Evolutionary conservation across 495 filamentous ascomycete species (phyloP).

Genomic region (Durotheca rogersii): DNA sequence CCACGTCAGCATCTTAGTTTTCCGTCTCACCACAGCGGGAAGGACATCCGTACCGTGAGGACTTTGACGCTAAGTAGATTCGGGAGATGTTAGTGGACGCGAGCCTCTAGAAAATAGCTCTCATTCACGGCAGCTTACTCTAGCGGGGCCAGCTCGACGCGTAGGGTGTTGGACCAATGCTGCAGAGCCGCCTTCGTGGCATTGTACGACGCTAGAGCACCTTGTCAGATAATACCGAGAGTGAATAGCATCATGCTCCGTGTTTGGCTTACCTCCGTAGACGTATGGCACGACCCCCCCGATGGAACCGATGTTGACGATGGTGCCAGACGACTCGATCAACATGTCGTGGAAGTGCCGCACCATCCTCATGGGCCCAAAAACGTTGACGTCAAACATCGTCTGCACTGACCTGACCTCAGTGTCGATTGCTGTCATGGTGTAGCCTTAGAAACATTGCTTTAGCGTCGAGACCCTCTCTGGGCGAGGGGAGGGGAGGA

Average conservation of each 20-base stretch:
- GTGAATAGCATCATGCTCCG: neutral
- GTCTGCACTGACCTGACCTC: constrained; percentile 25
- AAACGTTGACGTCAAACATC: constrained; percentile 41
- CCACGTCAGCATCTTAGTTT: constrained; percentile 3
- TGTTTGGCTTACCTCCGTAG: constrained; percentile 29
- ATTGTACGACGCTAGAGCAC: constrained; percentile 33
- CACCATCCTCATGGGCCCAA: constrained; percentile 41
- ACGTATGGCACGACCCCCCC: constrained; percentile 37
- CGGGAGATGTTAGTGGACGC: neutral
- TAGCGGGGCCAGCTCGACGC: constrained; percentile 38
- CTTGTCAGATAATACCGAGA: neutral
- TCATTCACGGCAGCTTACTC: constrained; percentile 11
- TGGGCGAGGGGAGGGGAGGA: no score
- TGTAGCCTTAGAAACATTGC: constrained; percentile 22
- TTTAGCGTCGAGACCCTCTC: neutral
- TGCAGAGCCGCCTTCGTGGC: constrained; percentile 38
- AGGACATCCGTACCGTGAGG: neutral
- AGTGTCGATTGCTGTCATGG: constrained; percentile 38
- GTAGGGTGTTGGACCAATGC: constrained; percentile 35
- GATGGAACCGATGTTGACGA: constrained; percentile 40
- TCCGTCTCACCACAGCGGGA: neutral
- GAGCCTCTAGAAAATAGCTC: neutral
- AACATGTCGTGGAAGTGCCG: constrained; percentile 35
- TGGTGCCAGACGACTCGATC: constrained; percentile 17
- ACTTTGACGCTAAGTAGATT: neutral